Conservation (phyloP, 306 rosid genomes). For the Dicorynia guianensis region DNA sequence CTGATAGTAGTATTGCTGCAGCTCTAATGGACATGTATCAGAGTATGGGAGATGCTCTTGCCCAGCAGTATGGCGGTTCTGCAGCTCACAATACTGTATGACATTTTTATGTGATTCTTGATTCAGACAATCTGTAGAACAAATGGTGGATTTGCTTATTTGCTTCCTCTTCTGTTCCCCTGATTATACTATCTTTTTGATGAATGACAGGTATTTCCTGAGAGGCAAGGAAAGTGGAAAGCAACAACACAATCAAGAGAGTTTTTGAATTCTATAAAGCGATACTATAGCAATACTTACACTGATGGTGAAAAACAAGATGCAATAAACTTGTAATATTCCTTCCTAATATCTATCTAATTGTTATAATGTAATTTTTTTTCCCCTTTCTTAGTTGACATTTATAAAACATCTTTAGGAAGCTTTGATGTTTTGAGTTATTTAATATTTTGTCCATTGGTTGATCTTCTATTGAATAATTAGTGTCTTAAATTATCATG, state of each 20-base stretch:
- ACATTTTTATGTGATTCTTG: constrained; percentile 38
- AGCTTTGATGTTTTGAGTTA: constrained; percentile 18
- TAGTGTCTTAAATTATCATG: constrained; percentile 30
- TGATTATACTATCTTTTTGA: constrained; percentile 28
- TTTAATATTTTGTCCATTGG: neutral
- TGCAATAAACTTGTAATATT: constrained; percentile 85
- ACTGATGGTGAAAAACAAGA: constrained; percentile 99
- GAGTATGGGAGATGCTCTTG: constrained; percentile 98
- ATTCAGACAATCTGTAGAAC: constrained; percentile 27
- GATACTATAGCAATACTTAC: constrained; percentile 91
- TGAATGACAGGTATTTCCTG: constrained; percentile 76
- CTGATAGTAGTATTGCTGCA: constrained; percentile 86
- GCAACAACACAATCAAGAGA: constrained; percentile 95
- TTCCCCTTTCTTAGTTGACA: constrained; percentile 10
- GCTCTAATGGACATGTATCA: constrained; percentile 97
- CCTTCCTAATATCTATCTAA: constrained; percentile 22
- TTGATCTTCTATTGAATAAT: neutral
- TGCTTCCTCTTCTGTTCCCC: constrained; percentile 18
- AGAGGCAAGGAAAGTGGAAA: constrained; percentile 98
- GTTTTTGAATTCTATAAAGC: constrained; percentile 84
- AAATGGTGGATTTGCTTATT: constrained; percentile 12
- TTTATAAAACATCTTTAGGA: constrained; percentile 26
- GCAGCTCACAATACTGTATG: constrained; percentile 95
- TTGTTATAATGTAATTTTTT: neutral
- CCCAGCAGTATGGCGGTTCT: constrained; percentile 98